These are phyloP conservation scores for Hypoxylon cercidicola DNA, from an alignment of 495 filamentous ascomycete genomes.

Conservation along the genomic window DNA sequence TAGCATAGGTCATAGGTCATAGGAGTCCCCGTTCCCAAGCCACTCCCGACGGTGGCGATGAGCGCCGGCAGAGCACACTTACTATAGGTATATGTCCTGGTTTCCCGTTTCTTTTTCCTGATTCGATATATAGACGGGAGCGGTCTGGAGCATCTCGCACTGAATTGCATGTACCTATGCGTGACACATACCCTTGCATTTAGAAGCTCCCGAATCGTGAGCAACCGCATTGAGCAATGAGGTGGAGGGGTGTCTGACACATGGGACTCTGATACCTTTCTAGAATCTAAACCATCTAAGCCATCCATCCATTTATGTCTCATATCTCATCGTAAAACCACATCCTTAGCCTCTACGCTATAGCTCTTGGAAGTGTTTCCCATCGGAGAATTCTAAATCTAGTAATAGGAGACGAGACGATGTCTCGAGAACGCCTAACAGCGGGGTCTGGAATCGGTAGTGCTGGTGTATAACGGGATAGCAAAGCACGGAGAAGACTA, in stretches of 20 bases:
- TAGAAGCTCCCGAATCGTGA: conserved; percentile 3
- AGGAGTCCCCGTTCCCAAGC: neutral
- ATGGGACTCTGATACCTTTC: conserved; percentile 13
- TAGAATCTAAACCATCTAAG: conserved; percentile 30
- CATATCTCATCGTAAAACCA: conserved; percentile 12
- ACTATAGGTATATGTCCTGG: conserved; percentile 1
- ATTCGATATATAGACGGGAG: conserved; percentile 5
- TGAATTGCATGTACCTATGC: conserved; percentile 5
- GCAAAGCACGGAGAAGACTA: conserved; percentile 27
- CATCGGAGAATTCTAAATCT: conserved; percentile 42
- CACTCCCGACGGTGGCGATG: neutral
- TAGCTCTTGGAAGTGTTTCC: conserved; percentile 24
- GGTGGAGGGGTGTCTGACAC: conserved; percentile 3
- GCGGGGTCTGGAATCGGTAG: conserved; percentile 43
- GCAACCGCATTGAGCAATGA: conserved; percentile 7
- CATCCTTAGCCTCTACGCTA: conserved; percentile 28
- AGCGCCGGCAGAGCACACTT: neutral
- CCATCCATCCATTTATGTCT: conserved; percentile 27
- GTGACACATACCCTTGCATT: conserved; percentile 13
- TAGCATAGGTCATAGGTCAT: neutral
- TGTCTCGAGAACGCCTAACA: conserved; percentile 45
- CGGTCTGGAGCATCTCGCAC: conserved; percentile 23
- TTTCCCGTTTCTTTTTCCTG: conserved; percentile 18
- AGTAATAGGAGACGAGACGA: conserved; percentile 48
- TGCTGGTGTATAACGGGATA: conserved; percentile 32